Evolutionary conservation across 768 basidiomycete genomes (phyloP).

Genomic region (Pleurotus giganteus): DNA sequence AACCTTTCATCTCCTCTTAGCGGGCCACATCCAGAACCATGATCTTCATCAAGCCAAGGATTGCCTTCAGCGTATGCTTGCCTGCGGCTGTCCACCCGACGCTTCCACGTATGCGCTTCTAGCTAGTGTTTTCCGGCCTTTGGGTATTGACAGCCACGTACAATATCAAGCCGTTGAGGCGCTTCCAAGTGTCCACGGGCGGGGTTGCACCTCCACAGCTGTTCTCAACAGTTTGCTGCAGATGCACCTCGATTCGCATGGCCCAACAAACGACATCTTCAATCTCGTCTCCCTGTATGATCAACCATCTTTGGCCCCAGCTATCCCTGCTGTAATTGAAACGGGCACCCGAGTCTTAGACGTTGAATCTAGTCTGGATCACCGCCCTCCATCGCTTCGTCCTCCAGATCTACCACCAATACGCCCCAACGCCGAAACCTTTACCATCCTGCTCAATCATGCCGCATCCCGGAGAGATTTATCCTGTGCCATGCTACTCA

Average conservation of each 20-base stretch:
- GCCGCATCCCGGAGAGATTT: conserved; percentile 44
- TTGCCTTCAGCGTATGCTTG: conserved; percentile 54
- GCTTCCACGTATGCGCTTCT: conserved; percentile 60
- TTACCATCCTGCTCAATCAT: conserved; percentile 60
- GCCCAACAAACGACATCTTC: conserved; percentile 46
- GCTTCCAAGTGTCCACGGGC: conserved; percentile 38
- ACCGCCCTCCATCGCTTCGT: conserved; percentile 11
- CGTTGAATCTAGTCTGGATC: conserved; percentile 8
- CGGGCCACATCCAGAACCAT: conserved; percentile 67
- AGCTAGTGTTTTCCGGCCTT: conserved; percentile 52
- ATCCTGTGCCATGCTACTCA: conserved; percentile 41
- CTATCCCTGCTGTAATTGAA: neutral
- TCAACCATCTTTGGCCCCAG: conserved; percentile 5
- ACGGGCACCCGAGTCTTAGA: conserved; percentile 20
- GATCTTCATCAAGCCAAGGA: conserved; percentile 55
- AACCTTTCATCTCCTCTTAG: conserved; percentile 69
- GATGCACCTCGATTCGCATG: conserved; percentile 48
- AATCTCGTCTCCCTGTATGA: conserved; percentile 51
- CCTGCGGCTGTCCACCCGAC: conserved; percentile 52
- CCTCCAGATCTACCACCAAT: conserved; percentile 15
- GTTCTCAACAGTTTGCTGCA: conserved; percentile 72
- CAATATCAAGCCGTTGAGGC: conserved; percentile 48
- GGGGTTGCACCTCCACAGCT: conserved; percentile 38
- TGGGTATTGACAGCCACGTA: conserved; percentile 58
- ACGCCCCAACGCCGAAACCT: conserved; percentile 57